Percentiles rank a stretch among this genome's conserved stretches.
phyloP scores from a whole-genome alignment of 2,329 filamentous ascomycete species.

The Exophiala mesophila region DNA sequence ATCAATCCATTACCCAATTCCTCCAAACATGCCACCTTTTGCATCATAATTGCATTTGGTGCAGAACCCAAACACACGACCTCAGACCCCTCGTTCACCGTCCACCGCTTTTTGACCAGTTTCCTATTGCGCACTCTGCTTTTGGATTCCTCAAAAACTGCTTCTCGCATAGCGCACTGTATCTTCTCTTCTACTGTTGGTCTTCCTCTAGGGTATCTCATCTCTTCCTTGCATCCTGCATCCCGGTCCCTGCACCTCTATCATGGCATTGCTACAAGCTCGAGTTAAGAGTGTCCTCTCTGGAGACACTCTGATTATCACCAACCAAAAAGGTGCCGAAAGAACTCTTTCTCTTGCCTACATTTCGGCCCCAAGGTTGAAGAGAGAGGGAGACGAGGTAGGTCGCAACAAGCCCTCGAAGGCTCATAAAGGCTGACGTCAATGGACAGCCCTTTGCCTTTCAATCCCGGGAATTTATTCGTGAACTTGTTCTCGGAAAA shows the following conservation, averaged over 20 bases:
- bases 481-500: constrained; percentile 79
- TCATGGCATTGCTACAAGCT: constrained; percentile 45
- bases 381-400: constrained; percentile 82
- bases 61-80: too few relatives aligned
- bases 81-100: background rate
- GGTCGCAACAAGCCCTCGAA: constrained; percentile 19
- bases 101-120: background rate
- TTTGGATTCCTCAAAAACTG: constrained; percentile 1
- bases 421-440: constrained; percentile 10
- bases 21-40: background rate
- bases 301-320: constrained; percentile 84
- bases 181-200: constrained; percentile 1
- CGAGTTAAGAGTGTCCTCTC: constrained; percentile 92
- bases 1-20: too few relatives aligned
- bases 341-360: constrained; percentile 86
- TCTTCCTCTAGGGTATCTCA: background rate
- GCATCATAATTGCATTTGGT: background rate
- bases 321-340: constrained; percentile 75
- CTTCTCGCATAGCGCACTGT: constrained; percentile 14
- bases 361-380: constrained; percentile 80
- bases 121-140: background rate
- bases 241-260: background rate
- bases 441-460: constrained; percentile 68
- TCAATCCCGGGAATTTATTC: constrained; percentile 88
- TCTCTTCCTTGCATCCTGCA: background rate